Evolutionary conservation across 2,329 filamentous ascomycete species (phyloP).

Genomic region (Fusarium liriodendri): DNA sequence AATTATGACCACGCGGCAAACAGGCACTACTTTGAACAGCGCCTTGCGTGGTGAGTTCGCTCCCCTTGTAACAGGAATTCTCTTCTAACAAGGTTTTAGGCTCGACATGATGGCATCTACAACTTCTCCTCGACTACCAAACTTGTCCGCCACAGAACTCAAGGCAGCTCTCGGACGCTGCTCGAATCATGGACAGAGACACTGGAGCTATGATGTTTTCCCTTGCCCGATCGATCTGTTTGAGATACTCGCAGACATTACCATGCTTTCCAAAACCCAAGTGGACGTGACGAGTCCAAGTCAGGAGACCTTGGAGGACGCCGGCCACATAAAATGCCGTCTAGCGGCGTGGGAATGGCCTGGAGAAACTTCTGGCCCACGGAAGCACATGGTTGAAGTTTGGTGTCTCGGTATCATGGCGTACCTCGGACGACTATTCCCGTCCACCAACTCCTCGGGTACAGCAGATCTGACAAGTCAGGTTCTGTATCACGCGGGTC

Average conservation of each 20-base stretch:
- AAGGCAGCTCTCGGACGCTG: neutral
- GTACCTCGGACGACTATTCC: neutral
- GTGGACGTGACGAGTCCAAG: no score
- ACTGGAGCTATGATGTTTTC: constrained; percentile 23
- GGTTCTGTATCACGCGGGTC: neutral
- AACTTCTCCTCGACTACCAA: neutral
- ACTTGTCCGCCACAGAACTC: neutral
- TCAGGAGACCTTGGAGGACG: neutral
- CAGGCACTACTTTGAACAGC: constrained; percentile 15
- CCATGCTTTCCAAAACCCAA: neutral
- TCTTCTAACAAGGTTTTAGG: neutral
- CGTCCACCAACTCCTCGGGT: neutral
- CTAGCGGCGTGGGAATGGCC: neutral
- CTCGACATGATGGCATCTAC: constrained; percentile 22
- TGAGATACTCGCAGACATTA: constrained; percentile 6
- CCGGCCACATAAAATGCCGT: neutral
- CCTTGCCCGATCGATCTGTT: constrained; percentile 16
- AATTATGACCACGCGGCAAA: neutral
- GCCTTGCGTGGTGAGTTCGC: neutral
- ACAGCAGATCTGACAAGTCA: neutral
- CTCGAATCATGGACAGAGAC: neutral
- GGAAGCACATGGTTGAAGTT: constrained; percentile 10
- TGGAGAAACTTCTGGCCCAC: neutral
- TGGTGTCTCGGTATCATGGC: constrained; percentile 9
- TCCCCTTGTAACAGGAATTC: accelerated